A percentile compares a stretch with the other conserved stretches of the same genome.
Conservation (phyloP, 2,329 filamentous ascomycete genomes). For the Ophiognomonia clavigignenti-juglandacearum region DNA sequence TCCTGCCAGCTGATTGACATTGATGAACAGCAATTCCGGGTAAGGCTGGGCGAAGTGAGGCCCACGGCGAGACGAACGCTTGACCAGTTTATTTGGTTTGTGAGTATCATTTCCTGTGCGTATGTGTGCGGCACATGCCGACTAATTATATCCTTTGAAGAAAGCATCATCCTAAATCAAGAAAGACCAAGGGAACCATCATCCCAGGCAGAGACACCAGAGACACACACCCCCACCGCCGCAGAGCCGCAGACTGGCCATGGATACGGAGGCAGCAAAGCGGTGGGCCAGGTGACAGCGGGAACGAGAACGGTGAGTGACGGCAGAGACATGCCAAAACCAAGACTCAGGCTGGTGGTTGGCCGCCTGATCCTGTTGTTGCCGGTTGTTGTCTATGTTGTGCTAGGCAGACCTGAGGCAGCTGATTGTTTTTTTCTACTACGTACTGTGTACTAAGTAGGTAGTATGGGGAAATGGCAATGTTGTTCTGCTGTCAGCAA, state of each 20-base stretch:
- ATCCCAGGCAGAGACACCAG: background rate
- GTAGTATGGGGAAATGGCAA: no score
- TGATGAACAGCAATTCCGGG: background rate
- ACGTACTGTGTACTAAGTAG: no score
- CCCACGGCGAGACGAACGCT: background rate
- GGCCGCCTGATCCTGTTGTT: slow-evolving; percentile 1
- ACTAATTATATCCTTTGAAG: no score
- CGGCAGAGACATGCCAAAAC: no score
- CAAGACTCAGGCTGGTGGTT: background rate
- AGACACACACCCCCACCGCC: background rate
- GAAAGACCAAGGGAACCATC: no score
- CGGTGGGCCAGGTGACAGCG: no score
- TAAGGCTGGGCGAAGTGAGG: background rate
- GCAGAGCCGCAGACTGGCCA: no score
- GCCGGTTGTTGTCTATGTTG: background rate
- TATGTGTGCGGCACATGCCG: no score
- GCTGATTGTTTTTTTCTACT: background rate
- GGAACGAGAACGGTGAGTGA: background rate
- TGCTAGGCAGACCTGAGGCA: slow-evolving; percentile 1
- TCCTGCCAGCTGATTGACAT: background rate
- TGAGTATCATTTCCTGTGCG: no score
- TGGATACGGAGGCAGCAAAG: no score
- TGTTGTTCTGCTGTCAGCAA: background rate
- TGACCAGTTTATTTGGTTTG: no score
- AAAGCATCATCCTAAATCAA: no score